Percentiles rank a stretch among this genome's conserved stretches.
Conservation (phyloP, 371 early-diverging fungal species). For the Amoeboaphelidium protococcarum region DNA sequence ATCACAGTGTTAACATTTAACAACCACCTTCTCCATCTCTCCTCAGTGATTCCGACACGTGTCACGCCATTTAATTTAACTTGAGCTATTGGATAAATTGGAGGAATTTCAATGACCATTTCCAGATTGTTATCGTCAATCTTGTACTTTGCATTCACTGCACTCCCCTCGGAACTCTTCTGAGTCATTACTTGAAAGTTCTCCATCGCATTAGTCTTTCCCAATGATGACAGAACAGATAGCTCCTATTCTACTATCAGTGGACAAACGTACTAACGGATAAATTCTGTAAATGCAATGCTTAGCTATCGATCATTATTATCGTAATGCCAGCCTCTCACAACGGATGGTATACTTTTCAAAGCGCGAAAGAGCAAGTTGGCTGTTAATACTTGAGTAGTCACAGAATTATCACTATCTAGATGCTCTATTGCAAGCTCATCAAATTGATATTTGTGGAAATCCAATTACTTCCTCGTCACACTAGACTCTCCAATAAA, state of each 20-base stretch:
- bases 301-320: no score
- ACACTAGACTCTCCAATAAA: no score
- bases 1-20: conserved; percentile 46
- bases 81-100: conserved; percentile 47
- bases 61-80: conserved; percentile 42
- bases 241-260: conserved; percentile 29
- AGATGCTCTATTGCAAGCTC: no score
- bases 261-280: no score
- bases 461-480: no score
- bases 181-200: conserved; percentile 5
- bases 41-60: conserved; percentile 56
- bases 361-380: no score
- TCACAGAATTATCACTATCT: no score
- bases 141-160: conserved; percentile 41
- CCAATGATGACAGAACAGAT: background rate
- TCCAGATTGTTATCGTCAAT: conserved; percentile 69
- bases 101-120: conserved; percentile 47
- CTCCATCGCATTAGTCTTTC: background rate
- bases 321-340: no score
- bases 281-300: no score
- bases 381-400: no score
- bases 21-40: conserved; percentile 71
- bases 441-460: no score
- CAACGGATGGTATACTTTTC: no score
- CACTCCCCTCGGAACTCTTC: conserved; percentile 39